Evolutionary conservation across 495 filamentous ascomycete species (phyloP).

Genomic region (Xylaria nigripes): DNA sequence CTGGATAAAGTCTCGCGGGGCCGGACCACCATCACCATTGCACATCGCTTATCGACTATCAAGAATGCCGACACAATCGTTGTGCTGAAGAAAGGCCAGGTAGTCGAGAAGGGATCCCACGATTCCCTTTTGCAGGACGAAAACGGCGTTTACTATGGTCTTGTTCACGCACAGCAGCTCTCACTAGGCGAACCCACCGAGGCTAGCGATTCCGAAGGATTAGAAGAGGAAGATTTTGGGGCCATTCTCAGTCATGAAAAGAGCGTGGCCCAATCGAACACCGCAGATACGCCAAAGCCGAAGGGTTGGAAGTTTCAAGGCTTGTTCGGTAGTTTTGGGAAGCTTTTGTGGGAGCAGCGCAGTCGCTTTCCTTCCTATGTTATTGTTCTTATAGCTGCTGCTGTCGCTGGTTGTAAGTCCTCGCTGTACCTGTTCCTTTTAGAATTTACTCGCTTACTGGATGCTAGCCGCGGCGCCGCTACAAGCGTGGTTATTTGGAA

Average conservation of each 20-base stretch:
- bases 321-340: constrained; percentile 39
- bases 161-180: constrained; percentile 51
- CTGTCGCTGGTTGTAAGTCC: constrained; percentile 29
- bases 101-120: constrained; percentile 67
- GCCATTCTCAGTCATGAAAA: constrained; percentile 38
- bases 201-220: constrained; percentile 20
- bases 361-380: constrained; percentile 30
- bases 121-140: constrained; percentile 52
- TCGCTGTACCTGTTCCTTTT: neutral
- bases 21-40: constrained; percentile 71
- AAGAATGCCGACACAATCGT: constrained; percentile 63
- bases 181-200: constrained; percentile 25
- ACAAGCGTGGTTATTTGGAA: constrained; percentile 39
- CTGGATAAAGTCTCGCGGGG: constrained; percentile 59
- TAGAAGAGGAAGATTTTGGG: constrained; percentile 34
- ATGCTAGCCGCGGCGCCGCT: constrained; percentile 29
- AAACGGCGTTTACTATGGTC: constrained; percentile 48
- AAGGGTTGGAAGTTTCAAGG: constrained; percentile 29
- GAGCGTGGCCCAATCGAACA: constrained; percentile 34
- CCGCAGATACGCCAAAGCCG: constrained; percentile 12
- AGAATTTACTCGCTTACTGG: constrained; percentile 3
- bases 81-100: constrained; percentile 50
- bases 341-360: constrained; percentile 38
- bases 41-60: constrained; percentile 64
- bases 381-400: constrained; percentile 30